Evolutionary conservation across 805 yeast genomes (phyloP).

Genomic region (Scheffersomyces ergatensis): DNA sequence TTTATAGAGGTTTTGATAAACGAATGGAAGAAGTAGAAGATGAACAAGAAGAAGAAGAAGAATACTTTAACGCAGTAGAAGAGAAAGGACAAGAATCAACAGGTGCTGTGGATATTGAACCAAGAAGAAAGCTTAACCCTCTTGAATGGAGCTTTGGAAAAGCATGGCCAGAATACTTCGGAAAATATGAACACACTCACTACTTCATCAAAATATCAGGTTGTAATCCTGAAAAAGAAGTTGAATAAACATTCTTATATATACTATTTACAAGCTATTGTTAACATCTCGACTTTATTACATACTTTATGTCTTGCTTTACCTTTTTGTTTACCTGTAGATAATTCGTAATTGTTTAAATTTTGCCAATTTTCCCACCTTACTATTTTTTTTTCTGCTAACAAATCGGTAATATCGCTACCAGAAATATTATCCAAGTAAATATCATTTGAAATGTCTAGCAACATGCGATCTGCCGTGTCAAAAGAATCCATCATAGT

Average conservation of each 20-base stretch:
- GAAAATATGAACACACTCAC: conserved; percentile 28
- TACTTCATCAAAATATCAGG: conserved; percentile 30
- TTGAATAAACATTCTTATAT: background rate
- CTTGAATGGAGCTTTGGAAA: conserved; percentile 5
- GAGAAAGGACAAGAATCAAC: background rate
- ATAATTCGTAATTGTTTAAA: conserved; percentile 53
- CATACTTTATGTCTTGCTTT: conserved; percentile 61
- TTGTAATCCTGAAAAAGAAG: conserved; percentile 13
- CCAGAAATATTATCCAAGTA: conserved; percentile 20
- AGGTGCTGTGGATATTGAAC: too few species aligned
- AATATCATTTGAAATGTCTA: conserved; percentile 45
- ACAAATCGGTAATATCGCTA: conserved; percentile 7
- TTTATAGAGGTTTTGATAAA: conserved; percentile 8
- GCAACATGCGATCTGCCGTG: conserved; percentile 63
- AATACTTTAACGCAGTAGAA: background rate
- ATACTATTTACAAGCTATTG: conserved; percentile 19
- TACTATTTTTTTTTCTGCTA: conserved; percentile 25
- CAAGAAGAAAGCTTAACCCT: too few species aligned
- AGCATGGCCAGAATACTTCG: conserved; percentile 19
- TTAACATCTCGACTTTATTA: conserved; percentile 47
- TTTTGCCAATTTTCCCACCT: conserved; percentile 68
- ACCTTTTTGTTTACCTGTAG: conserved; percentile 45
- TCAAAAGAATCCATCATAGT: conserved; percentile 83
- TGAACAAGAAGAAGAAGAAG: background rate
- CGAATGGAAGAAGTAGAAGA: background rate